Evolutionary conservation across 352 stramenopile genomes (phyloP).

Genomic region (Phytophthora citricola): DNA sequence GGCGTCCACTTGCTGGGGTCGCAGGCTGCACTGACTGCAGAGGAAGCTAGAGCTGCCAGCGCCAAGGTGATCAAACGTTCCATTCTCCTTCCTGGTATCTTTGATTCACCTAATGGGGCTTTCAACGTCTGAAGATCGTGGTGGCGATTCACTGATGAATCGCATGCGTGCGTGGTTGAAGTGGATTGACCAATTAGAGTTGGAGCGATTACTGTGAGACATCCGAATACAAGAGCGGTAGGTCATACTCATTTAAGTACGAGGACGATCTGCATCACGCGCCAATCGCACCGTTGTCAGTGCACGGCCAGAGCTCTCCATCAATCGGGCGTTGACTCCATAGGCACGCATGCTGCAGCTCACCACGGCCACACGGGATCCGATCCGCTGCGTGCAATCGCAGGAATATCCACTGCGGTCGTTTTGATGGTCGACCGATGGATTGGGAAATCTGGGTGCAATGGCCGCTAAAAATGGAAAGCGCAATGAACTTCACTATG

Average conservation of each 20-base stretch:
- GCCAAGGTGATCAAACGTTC: too few species aligned
- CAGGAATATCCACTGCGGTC: slow-evolving; percentile 15
- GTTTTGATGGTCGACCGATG: slow-evolving; percentile 21
- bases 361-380: slow-evolving; percentile 1
- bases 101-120: slow-evolving; percentile 47
- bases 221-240: slow-evolving; percentile 1
- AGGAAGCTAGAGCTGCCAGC: too few species aligned
- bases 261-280: background rate
- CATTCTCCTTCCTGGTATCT: background rate
- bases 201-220: background rate
- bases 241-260: slow-evolving; percentile 3
- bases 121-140: slow-evolving; percentile 41
- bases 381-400: slow-evolving; percentile 10
- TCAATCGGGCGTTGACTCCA: background rate
- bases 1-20: slow-evolving; percentile 75
- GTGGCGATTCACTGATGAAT: slow-evolving; percentile 17
- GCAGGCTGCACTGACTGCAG: slow-evolving; percentile 21
- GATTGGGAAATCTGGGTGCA: slow-evolving; percentile 14
- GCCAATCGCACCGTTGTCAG: slow-evolving; percentile 1
- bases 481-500: too few species aligned
- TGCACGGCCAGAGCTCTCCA: slow-evolving; percentile 2
- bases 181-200: slow-evolving; percentile 18
- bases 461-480: slow-evolving; percentile 8
- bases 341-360: slow-evolving; percentile 12
- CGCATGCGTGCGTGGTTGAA: slow-evolving; percentile 19